A percentile compares a stretch with the other conserved stretches of the same genome.
These are phyloP conservation scores for Rhizopogon vinicolor DNA, from an alignment of 768 basidiomycete genomes.

Conservation along the genomic window DNA sequence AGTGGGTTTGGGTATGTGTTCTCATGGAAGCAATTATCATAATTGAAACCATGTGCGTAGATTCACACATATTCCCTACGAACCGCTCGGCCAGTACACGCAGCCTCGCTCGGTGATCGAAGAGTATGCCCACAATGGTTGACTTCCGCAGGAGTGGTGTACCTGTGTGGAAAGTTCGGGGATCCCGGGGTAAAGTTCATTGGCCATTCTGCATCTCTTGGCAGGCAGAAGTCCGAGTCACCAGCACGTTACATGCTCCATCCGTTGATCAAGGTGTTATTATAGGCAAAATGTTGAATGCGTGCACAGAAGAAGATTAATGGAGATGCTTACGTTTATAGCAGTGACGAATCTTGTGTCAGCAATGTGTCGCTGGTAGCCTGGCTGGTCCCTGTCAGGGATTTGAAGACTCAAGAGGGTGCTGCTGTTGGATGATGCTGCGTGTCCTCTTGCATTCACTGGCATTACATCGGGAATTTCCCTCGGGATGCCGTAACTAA, in stretches of 20 bases:
- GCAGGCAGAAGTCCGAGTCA: neutral
- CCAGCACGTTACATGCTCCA: neutral
- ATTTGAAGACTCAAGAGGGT: neutral
- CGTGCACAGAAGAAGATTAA: neutral
- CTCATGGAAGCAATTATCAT: neutral
- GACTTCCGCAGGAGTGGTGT: neutral
- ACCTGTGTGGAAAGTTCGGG: neutral
- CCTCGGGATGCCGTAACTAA: too few species aligned
- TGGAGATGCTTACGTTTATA: neutral
- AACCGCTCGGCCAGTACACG: constrained; percentile 35
- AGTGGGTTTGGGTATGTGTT: constrained; percentile 44
- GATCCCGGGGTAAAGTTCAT: constrained; percentile 4
- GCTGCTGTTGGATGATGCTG: neutral
- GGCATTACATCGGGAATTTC: neutral
- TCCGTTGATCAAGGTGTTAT: neutral
- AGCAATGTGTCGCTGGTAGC: neutral
- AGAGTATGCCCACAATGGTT: constrained; percentile 24
- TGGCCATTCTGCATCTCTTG: neutral
- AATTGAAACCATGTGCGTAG: constrained; percentile 13
- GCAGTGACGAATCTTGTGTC: too few species aligned
- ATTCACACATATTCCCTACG: constrained; percentile 29
- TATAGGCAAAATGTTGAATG: neutral
- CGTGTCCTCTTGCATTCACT: neutral
- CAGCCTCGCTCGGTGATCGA: constrained; percentile 45
- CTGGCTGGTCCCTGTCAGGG: too few species aligned